Evolutionary conservation across 768 basidiomycete species (phyloP).

Genomic region (Cubamyces lactineus): DNA sequence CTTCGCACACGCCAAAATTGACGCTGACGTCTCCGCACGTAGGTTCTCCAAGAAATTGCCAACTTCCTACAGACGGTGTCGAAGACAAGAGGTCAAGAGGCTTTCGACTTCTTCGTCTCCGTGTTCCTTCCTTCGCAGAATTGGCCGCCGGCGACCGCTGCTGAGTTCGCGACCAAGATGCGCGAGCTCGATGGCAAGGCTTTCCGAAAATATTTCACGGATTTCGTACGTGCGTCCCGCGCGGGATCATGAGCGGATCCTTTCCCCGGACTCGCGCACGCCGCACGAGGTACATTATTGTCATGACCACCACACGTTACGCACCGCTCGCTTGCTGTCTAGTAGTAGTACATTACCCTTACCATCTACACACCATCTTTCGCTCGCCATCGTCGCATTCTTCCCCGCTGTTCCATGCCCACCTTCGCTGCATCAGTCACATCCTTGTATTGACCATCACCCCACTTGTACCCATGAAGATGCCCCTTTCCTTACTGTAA

Average conservation of each 20-base stretch:
- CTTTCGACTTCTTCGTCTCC: conserved; percentile 74
- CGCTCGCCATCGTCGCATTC: conserved; percentile 11
- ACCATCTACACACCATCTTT: conserved; percentile 23
- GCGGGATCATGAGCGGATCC: conserved; percentile 49
- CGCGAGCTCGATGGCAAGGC: conserved; percentile 72
- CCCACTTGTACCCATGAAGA: conserved; percentile 20
- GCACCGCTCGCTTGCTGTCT: conserved; percentile 18
- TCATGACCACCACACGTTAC: conserved; percentile 4
- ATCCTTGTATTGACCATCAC: conserved; percentile 21
- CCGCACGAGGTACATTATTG: conserved; percentile 10
- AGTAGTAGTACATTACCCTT: conserved; percentile 16
- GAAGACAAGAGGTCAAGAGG: conserved; percentile 80
- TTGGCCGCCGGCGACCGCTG: conserved; percentile 77
- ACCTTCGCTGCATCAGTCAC: conserved; percentile 6
- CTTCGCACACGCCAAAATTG: neutral
- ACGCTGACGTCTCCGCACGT: neutral
- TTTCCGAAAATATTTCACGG: conserved; percentile 87
- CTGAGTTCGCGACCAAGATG: conserved; percentile 79
- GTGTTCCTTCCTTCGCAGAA: conserved; percentile 87
- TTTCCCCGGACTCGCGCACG: neutral
- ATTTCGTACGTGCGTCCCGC: conserved; percentile 77
- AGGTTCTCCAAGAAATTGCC: conserved; percentile 92
- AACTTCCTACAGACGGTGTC: conserved; percentile 79
- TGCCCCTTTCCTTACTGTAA: conserved; percentile 18
- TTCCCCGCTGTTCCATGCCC: conserved; percentile 3